Percentiles rank a stretch among this genome's conserved stretches.
Conservation (phyloP, 306 rosid species). For the Hylodesmum podocarpum region DNA sequence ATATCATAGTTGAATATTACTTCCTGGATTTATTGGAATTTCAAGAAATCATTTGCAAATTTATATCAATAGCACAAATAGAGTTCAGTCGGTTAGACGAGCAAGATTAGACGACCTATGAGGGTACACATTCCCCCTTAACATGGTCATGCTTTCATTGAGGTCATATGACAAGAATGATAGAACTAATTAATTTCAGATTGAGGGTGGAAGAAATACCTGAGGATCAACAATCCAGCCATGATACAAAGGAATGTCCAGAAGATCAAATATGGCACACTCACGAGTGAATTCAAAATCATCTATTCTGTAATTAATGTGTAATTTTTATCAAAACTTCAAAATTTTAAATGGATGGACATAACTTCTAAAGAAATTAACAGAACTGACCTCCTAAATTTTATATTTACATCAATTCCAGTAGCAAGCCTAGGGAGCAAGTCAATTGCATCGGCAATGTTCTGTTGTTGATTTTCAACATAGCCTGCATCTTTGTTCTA, state of each 20-base stretch:
- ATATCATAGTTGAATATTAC: no score
- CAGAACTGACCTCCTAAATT: constrained; percentile 70
- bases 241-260: constrained; percentile 96
- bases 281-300: constrained; percentile 98
- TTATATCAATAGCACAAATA: no score
- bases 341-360: constrained; percentile 23
- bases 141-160: no score
- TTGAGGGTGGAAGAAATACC: constrained; percentile 49
- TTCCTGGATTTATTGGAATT: no score
- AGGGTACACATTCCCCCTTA: no score
- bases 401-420: constrained; percentile 97
- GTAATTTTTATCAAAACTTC: constrained; percentile 32
- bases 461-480: constrained; percentile 89
- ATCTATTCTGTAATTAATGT: constrained; percentile 62
- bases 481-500: constrained; percentile 90
- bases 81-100: no score
- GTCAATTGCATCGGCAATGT: constrained; percentile 98
- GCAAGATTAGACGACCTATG: no score
- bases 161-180: background rate
- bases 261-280: constrained; percentile 95
- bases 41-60: no score
- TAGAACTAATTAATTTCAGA: constrained; percentile 6
- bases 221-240: constrained; percentile 98
- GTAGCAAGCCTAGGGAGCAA: constrained; percentile 97
- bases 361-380: constrained; percentile 14